A percentile compares a stretch with the other conserved stretches of the same genome.
These are phyloP conservation scores for Alternaria longipes DNA, from an alignment of 2,329 filamentous ascomycete genomes.

Conservation along the genomic window DNA sequence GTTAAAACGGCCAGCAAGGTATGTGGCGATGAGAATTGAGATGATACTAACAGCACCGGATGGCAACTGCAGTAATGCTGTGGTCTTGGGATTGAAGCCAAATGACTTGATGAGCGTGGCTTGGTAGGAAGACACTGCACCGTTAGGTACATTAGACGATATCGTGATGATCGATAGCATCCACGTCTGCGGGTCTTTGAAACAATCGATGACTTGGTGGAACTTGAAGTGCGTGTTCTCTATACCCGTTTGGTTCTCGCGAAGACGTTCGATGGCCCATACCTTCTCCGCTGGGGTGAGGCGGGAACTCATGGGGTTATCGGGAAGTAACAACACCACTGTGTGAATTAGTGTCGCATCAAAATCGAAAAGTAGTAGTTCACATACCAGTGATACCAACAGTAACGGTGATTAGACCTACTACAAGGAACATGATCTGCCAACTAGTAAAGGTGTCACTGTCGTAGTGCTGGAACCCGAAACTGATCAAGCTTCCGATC, in stretches of 20 bases:
- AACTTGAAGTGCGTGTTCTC: conserved; percentile 60
- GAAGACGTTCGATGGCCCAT: conserved; percentile 52
- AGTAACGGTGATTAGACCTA: conserved; percentile 47
- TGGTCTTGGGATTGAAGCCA: conserved; percentile 50
- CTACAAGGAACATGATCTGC: conserved; percentile 74
- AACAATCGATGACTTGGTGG: conserved; percentile 56
- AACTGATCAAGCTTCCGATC: conserved; percentile 65
- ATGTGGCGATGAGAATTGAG: conserved; percentile 35
- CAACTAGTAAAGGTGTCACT: conserved; percentile 65
- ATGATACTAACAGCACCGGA: conserved; percentile 34
- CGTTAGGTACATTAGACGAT: conserved; percentile 48
- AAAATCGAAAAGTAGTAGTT: too few species aligned
- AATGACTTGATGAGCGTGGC: conserved; percentile 42
- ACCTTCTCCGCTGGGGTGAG: conserved; percentile 30
- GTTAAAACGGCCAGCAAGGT: conserved; percentile 34
- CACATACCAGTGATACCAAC: conserved; percentile 37
- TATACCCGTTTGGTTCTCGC: conserved; percentile 60
- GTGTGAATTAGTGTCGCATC: not conserved
- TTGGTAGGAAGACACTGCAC: conserved; percentile 49
- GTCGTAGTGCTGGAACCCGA: conserved; percentile 64
- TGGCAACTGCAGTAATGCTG: conserved; percentile 41
- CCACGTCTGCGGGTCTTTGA: conserved; percentile 55
- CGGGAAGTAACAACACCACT: conserved; percentile 65
- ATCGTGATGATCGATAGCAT: conserved; percentile 48
- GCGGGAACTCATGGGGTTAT: conserved; percentile 47